Evolutionary conservation across 2,329 filamentous ascomycete genomes (phyloP).

Genomic region (Harringtonia aguacate): DNA sequence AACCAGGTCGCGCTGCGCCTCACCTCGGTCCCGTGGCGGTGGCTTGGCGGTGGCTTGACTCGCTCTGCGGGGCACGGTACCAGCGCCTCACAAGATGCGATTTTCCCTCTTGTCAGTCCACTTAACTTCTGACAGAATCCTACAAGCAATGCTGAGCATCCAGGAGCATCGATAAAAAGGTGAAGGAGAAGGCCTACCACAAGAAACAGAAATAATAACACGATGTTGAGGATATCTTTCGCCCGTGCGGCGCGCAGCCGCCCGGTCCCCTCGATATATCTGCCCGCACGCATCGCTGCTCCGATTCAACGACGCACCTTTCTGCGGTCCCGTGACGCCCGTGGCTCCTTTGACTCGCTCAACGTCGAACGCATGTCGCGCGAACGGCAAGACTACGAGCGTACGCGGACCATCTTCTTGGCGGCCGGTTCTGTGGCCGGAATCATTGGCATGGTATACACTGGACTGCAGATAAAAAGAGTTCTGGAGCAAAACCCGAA

Average conservation of each 20-base stretch:
- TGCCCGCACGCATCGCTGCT: not conserved
- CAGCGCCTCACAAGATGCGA: too few relatives aligned
- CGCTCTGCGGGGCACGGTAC: too few relatives aligned
- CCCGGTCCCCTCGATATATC: not conserved
- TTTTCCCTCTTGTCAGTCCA: too few relatives aligned
- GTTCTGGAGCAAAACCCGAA: slow-evolving; percentile 18
- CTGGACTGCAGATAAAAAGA: slow-evolving; percentile 38
- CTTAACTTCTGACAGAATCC: too few relatives aligned
- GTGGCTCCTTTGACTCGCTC: slow-evolving; percentile 31
- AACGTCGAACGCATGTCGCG: slow-evolving; percentile 37
- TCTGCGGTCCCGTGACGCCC: not conserved
- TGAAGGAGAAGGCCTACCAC: not conserved
- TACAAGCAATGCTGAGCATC: not conserved
- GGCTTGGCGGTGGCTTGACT: too few relatives aligned
- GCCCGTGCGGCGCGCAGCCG: slow-evolving; percentile 13
- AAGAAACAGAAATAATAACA: not conserved
- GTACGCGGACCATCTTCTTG: slow-evolving; percentile 40
- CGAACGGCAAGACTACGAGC: slow-evolving; percentile 37
- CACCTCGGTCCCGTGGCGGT: too few relatives aligned
- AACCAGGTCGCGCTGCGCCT: too few relatives aligned
- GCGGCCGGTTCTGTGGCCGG: slow-evolving; percentile 38
- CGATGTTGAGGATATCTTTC: slow-evolving; percentile 20
- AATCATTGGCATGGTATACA: slow-evolving; percentile 38
- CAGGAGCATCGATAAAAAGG: too few relatives aligned
- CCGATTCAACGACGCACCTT: not conserved